Evolutionary conservation across 23 red algal species (phyloP).

Genomic region (Chondrus crispus): DNA sequence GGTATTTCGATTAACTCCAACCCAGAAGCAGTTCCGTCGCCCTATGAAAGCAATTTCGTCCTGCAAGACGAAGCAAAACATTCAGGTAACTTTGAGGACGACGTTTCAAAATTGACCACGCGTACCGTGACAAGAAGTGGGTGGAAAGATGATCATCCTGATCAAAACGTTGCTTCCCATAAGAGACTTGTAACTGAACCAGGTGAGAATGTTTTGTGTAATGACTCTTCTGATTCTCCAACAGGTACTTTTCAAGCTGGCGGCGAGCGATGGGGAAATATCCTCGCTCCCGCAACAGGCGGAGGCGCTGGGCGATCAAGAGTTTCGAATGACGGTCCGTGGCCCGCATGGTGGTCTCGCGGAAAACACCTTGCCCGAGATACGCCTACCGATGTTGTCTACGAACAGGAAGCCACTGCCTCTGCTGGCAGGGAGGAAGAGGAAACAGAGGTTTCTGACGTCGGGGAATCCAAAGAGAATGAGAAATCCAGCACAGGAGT

Average conservation of each 20-base stretch:
- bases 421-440: too few species aligned
- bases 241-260: not conserved
- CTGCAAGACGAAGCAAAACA: not conserved
- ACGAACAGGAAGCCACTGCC: too few species aligned
- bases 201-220: not conserved
- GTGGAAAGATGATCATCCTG: too few species aligned
- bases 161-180: too few species aligned
- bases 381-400: too few species aligned
- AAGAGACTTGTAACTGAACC: not conserved
- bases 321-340: slow-evolving; percentile 42
- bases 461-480: too few species aligned
- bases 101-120: not conserved
- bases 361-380: not conserved
- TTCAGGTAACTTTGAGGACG: not conserved
- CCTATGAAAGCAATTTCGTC: slow-evolving; percentile 26
- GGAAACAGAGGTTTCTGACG: too few species aligned
- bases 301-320: not conserved
- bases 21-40: slow-evolving; percentile 31
- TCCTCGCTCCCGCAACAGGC: not conserved
- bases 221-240: not conserved
- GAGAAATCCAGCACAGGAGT: too few species aligned
- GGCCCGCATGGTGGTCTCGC: slow-evolving; percentile 44
- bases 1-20: slow-evolving; percentile 31
- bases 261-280: not conserved
- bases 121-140: not conserved